phyloP scores from a whole-genome alignment of 2,329 filamentous ascomycete genomes.

The Sporothrix protearum region DNA sequence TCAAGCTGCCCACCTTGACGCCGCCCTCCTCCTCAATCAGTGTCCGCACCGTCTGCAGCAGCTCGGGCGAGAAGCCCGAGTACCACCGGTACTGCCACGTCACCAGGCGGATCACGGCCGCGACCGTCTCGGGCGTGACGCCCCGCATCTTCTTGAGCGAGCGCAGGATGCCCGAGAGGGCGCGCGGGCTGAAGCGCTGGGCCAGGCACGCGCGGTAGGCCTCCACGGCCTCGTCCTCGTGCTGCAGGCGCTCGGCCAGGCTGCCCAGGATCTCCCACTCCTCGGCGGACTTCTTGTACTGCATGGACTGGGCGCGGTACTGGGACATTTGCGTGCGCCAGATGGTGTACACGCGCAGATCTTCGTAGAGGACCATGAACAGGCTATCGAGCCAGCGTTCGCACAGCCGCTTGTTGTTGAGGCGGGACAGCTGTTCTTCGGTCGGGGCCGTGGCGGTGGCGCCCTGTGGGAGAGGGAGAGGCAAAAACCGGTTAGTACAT shows the following conservation, averaged over 20 bases:
- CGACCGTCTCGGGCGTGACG: slow-evolving; percentile 63
- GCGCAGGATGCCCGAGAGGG: slow-evolving; percentile 77
- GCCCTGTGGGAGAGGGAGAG: slow-evolving; percentile 41
- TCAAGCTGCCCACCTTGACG: slow-evolving; percentile 94
- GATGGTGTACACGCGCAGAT: slow-evolving; percentile 96
- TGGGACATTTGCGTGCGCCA: slow-evolving; percentile 98
- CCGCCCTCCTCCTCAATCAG: slow-evolving; percentile 97
- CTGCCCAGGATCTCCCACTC: slow-evolving; percentile 98
- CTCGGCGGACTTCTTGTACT: slow-evolving; percentile 94
- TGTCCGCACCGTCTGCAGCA: slow-evolving; percentile 82
- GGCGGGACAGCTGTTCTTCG: slow-evolving; percentile 75
- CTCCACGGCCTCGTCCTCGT: slow-evolving; percentile 85
- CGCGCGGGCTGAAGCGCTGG: slow-evolving; percentile 89
- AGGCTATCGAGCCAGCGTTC: slow-evolving; percentile 97
- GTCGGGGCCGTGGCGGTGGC: slow-evolving; percentile 50
- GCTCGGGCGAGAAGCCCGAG: slow-evolving; percentile 92
- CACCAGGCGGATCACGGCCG: slow-evolving; percentile 82
- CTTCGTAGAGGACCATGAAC: slow-evolving; percentile 99
- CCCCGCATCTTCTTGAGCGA: slow-evolving; percentile 59
- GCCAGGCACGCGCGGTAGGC: slow-evolving; percentile 85
- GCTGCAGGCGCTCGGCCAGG: slow-evolving; percentile 87
- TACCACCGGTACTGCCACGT: slow-evolving; percentile 99
- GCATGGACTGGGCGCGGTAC: slow-evolving; percentile 85
- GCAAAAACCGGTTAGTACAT: too few relatives aligned
- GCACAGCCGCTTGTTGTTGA: slow-evolving; percentile 95